phyloP scores from a whole-genome alignment of 148 eudicot species.

The Diospyros kaki region DNA sequence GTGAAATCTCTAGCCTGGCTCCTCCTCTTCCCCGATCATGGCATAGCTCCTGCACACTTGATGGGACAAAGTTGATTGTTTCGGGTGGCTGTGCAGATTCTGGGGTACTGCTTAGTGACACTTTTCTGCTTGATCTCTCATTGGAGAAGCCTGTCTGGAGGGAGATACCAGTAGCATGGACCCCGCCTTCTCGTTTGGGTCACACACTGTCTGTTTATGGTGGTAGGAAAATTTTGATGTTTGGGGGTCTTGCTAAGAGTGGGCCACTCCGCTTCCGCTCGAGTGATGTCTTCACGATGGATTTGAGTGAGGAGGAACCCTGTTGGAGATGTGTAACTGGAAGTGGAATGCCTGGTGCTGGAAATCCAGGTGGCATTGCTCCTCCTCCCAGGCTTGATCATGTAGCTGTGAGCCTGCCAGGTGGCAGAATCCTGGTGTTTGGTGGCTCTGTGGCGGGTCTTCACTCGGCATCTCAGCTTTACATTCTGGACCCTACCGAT shows the following conservation, averaged over 20 bases:
- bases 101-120: constrained; percentile 88
- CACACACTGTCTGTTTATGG: constrained; percentile 91
- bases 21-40: constrained; percentile 95
- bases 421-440: constrained; percentile 86
- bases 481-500: constrained; percentile 87
- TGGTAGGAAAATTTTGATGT: constrained; percentile 89
- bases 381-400: constrained; percentile 97
- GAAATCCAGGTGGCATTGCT: constrained; percentile 89
- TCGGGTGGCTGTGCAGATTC: constrained; percentile 99
- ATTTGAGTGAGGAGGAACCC: constrained; percentile 83
- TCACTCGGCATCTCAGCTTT: constrained; percentile 92
- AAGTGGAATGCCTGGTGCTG: constrained; percentile 91
- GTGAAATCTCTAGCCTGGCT: constrained; percentile 86
- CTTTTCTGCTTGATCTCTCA: constrained; percentile 88
- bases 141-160: constrained; percentile 90
- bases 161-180: constrained; percentile 88
- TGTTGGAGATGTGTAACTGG: constrained; percentile 94
- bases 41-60: constrained; percentile 98
- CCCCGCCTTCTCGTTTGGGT: constrained; percentile 94
- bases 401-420: constrained; percentile 94
- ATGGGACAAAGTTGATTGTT: constrained; percentile 87
- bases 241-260: constrained; percentile 93
- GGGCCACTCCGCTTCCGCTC: constrained; percentile 86
- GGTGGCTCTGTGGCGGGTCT: constrained; percentile 99
- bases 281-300: constrained; percentile 85